Base-by-base conservation (phyloP, 441 rosid genomes). In the Francoa sonchifolia region DNA sequence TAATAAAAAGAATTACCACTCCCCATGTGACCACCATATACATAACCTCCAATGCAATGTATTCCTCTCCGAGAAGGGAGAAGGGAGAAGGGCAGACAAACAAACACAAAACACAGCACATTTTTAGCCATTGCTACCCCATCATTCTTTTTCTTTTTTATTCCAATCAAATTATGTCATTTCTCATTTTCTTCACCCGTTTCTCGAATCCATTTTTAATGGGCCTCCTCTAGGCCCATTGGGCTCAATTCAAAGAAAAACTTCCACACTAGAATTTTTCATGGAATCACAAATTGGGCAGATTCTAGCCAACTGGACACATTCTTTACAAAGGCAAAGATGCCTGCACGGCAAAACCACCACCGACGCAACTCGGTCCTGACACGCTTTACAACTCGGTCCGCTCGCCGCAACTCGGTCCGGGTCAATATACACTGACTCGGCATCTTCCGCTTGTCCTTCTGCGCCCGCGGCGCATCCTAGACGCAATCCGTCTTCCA, bases 321-420 rank as follows among this genome's bases (percentile, higher is more conserved):
- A 88, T 42, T 52, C 88, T 59, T 61, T 68, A 66, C 97, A 88
- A 5, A 81, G 48, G 46, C 81, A 62, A 36, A 88, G 66, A 61
- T 88, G 97, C 44, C 95, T 87, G 59, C 97, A 88, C 61, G 97
- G 95, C 72, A 88, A 42, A 51, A 72, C 59, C 39, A 88, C 71
- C 52, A 88, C 86, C 53, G 83, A 50, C 47, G 95, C 94, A 17
- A 59, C 47, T 33, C 85, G 47, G 25, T 38, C 58, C 57, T 72
- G 41, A 46, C 97, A 88, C 15, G 48, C 59, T 21, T 62, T 72
- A 51, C 97, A 88, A 6, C 58, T 52, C 31, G 82, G 83, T 12
- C 77, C 85, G 0, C 50, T n/a, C 38, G 16, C 26, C 11, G 33
- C 50, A 2, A 59, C 53, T 30, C 95, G 35, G 23, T 75, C 85